Base-by-base conservation (phyloP, 345 rosid species). In the Kernera saxatilis region DNA sequence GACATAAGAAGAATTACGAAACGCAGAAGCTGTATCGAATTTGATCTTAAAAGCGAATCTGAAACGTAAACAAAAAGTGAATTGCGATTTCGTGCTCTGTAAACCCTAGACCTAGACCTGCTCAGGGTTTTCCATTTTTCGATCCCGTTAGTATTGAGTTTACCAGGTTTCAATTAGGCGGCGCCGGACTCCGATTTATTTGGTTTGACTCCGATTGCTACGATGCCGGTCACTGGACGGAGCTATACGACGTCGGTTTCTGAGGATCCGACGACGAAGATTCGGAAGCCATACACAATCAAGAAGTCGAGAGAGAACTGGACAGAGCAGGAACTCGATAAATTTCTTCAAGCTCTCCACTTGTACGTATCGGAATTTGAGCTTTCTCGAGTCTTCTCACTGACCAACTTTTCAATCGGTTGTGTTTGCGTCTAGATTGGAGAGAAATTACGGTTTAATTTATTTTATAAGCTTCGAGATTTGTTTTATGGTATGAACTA, bases 261-360 rank as follows among this genome's bases (percentile, higher is more conserved):
- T 6, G 96, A 87, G 58, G 97, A 90, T 72, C 71, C 69, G 36
- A 65, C 54, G 59, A 86, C 77, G 97, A 93, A 86, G 87, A 78
- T 86, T 36, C 83, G 98, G 60, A 93, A 93, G 80, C 97, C 96
- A 3, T 93, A 93, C 78, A 93, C 96, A 1, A 86, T 91, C 59
- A 91, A 92, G 14, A 93, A 93, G 80, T 91, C 95, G 58, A 84
- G 98, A 70, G 97, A 93, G 91, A 93, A 83, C 86, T 91, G 98
- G 98, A 89, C 92, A 0, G 97, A 93, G 44, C 96, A 85, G 66
- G 98, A 91, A 71, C 98, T 87, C 65, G 98, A 93, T 72, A 86
- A 84, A 82, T 93, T 91, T 82, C 82, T 93, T 63, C 97, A 91
- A 89, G 97, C 97, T 46, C 94, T 93, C 32, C 94, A 91, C 22